A percentile compares a stretch with the other conserved stretches of the same genome.
Evolutionary conservation across 164 flowering plant species (phyloP).

Genomic region (Vitis vinifera): ASM3070453v1 NC_081821.1:2431501-2432000

Average conservation of each 20-base stretch:
- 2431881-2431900: neutral
- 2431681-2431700: slow-evolving; percentile 12
- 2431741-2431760: slow-evolving; percentile 31
- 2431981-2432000: no score
- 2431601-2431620: neutral
- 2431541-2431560: neutral
- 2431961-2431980: no score
- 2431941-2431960: no score
- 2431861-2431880: neutral
- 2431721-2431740: slow-evolving; percentile 76
- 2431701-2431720: slow-evolving; percentile 82
- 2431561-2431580: neutral
- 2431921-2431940: neutral
- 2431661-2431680: neutral
- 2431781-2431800: slow-evolving; percentile 55
- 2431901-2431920: neutral
- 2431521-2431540: neutral
- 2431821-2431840: slow-evolving; percentile 38
- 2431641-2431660: neutral
- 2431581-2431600: neutral
- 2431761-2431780: slow-evolving; percentile 67
- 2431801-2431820: slow-evolving; percentile 76
- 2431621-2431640: neutral
- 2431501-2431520: neutral
- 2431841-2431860: neutral